These are phyloP conservation scores for Amanita phalloides DNA, from an alignment of 768 basidiomycete species.

Conservation along the genomic window DNA sequence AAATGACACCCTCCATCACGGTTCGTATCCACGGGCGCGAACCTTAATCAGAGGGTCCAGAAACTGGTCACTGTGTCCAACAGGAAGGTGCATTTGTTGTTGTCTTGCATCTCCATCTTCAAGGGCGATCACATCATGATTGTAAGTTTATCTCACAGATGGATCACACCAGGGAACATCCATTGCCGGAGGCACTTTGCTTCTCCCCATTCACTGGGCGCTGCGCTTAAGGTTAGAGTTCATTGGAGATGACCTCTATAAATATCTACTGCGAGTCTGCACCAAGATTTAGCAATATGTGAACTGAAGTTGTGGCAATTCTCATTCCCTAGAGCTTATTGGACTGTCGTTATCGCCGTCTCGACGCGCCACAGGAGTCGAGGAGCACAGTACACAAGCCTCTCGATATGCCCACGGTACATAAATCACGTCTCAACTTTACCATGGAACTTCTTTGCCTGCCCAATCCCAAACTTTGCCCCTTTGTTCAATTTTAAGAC, in stretches of 20 bases:
- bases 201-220: background rate
- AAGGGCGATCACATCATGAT: background rate
- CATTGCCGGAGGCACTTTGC: background rate
- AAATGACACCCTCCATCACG: background rate
- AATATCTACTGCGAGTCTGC: no score
- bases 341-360: background rate
- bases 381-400: background rate
- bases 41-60: background rate
- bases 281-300: no score
- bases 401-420: background rate
- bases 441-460: slow-evolving; percentile 36
- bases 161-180: background rate
- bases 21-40: background rate
- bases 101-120: background rate
- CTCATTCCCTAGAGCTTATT: no score
- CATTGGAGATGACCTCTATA: no score
- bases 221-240: background rate
- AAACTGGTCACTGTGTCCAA: background rate
- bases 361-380: background rate
- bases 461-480: slow-evolving; percentile 52
- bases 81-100: background rate
- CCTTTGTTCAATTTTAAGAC: slow-evolving; percentile 27
- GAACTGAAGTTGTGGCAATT: no score
- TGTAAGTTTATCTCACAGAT: background rate
- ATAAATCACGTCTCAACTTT: background rate